phyloP scores from a whole-genome alignment of 495 filamentous ascomycete species.

The Hyaloscypha bicolor region DNA sequence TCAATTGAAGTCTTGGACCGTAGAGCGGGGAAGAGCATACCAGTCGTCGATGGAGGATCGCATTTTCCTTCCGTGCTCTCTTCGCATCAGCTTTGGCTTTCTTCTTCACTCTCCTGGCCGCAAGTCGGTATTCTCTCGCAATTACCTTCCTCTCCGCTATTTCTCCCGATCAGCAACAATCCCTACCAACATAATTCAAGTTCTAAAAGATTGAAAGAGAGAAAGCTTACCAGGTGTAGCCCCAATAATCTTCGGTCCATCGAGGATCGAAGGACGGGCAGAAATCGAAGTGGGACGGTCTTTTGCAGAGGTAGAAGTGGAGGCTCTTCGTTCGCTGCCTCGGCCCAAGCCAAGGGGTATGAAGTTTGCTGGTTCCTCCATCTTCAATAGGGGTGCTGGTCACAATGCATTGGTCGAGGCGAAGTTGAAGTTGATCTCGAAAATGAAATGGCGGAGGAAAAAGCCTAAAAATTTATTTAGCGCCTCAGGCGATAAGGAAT shows the following conservation, averaged over 20 bases:
- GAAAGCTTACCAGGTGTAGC: conserved; percentile 10
- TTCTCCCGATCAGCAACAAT: background rate
- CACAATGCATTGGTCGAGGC: background rate
- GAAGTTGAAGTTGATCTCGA: background rate
- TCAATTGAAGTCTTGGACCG: conserved; percentile 1
- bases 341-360: conserved; percentile 6
- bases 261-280: background rate
- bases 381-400: conserved; percentile 1
- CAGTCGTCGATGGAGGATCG: conserved; percentile 39
- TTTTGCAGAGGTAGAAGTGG: background rate
- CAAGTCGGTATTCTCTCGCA: conserved; percentile 12
- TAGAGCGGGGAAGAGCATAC: conserved; percentile 16
- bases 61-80: conserved; percentile 40
- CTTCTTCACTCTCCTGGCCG: conserved; percentile 26
- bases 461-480: background rate
- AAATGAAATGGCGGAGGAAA: background rate
- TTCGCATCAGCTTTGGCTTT: conserved; percentile 39
- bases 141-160: conserved; percentile 28
- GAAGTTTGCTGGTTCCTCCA: conserved; percentile 18
- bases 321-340: background rate
- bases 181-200: background rate
- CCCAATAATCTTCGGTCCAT: background rate
- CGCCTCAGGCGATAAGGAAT: background rate
- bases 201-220: background rate
- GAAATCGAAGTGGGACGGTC: background rate